Conservation (phyloP, 108 stramenopile species). For the Stephanodiscus minutulus region DNA sequence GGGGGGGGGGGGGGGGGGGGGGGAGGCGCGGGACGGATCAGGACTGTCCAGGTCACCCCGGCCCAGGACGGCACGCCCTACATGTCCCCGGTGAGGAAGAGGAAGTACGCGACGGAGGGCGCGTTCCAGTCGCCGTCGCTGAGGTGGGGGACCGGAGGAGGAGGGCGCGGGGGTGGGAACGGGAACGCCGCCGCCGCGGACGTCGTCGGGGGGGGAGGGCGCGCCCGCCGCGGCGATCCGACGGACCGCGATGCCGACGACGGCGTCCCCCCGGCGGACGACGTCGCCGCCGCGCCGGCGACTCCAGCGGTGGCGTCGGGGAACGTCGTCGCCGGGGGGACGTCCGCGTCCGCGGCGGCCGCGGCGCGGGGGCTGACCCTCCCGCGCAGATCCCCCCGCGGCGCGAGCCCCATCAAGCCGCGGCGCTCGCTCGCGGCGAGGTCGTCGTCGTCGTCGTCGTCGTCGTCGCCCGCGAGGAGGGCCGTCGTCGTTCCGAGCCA, state of each 20-base stretch:
- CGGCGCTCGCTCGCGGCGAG: background rate
- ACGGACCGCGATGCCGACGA: background rate
- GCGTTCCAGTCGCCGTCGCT: slow-evolving; percentile 1
- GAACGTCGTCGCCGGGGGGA: background rate
- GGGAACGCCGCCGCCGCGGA: no score
- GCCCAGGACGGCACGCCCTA: background rate
- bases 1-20: background rate
- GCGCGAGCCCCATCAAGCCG: slow-evolving; percentile 35
- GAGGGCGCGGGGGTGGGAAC: no score
- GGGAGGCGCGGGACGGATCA: no score
- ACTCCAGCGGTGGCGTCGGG: background rate
- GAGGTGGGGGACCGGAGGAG: no score
- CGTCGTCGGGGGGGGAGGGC: background rate
- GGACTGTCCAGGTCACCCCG: background rate
- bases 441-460: background rate
- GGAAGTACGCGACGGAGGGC: slow-evolving; percentile 4
- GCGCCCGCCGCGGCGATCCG: background rate
- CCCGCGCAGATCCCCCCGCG: slow-evolving; percentile 26
- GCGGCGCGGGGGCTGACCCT: slow-evolving; percentile 10
- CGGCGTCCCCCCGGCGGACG: background rate
- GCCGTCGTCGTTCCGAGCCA: background rate
- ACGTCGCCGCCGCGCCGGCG: background rate
- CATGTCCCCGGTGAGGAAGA: background rate
- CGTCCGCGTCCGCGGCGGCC: background rate
- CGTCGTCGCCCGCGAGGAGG: background rate